Base-by-base conservation (phyloP, 208 protist species). In the Leishmania martiniquensis region DNA sequence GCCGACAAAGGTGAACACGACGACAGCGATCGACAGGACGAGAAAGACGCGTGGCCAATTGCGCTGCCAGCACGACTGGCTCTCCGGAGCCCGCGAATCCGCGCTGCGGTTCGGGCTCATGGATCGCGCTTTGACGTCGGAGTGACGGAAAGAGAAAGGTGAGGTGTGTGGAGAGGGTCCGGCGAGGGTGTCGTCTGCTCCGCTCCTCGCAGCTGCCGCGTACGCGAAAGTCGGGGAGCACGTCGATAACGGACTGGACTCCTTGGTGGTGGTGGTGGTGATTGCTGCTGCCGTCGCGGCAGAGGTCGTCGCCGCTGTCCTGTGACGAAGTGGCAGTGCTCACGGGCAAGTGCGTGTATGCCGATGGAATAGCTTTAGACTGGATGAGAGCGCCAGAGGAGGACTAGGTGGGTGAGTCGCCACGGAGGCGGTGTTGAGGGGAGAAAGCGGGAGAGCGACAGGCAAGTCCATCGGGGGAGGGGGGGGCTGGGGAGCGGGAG, bases 21-120 rank as follows among this genome's bases (percentile, higher is more conserved):
- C 59, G 29, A 87, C 79, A 4, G 77, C 72, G 20, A 91, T 29
- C 3, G 89, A 85, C 15, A 72, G 54, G 57, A 86, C 1, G 3
- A 95, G 81, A 77, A 93, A 96, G 0, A 89, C 42, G 55, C 75
- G 78, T 6, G 85, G 83, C 86, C 89, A 92, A 79, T 89, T 89
- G 45, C 82, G 81, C 66, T 80, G 62, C 63, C 77, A 90, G 76
- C 83, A 90, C 69, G 49, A 74, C 63, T 42, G 29, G 12, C 54
- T 42, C 3, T 39, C 79, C 10, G 74, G 74, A 67, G 66, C 45
- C 25, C 42, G 79, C 39, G 74, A 54, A 1, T 71, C 74, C 0
- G 51, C 74, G 22, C 51, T 84, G 71, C 67, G 68, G 15, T 72
- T 34, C 6, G 54, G 22, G 25, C 66, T 32, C 75, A 80, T 81